Evolutionary conservation across 495 filamentous ascomycete genomes (phyloP).

Genomic region (Cercophora scortea): DNA sequence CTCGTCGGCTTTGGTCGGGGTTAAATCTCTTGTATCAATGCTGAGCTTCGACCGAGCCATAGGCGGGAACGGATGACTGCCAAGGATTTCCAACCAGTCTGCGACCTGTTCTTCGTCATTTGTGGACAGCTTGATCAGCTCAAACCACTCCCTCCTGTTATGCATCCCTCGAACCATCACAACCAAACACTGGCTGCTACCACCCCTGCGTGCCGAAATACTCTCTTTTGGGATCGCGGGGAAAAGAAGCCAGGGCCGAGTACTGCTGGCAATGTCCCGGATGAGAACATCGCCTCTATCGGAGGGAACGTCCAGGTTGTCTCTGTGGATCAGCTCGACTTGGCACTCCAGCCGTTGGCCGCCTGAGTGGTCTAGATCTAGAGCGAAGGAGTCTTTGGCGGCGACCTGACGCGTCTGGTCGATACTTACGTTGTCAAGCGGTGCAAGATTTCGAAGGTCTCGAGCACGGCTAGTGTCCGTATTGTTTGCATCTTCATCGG

Average conservation of each 20-base stretch:
- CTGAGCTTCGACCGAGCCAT: slow-evolving; percentile 27
- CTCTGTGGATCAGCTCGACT: slow-evolving; percentile 80
- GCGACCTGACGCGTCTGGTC: slow-evolving; percentile 67
- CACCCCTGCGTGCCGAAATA: slow-evolving; percentile 75
- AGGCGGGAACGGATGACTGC: slow-evolving; percentile 68
- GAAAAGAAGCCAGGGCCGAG: slow-evolving; percentile 79
- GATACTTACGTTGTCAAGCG: slow-evolving; percentile 60
- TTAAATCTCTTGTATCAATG: slow-evolving; percentile 19
- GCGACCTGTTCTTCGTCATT: slow-evolving; percentile 64
- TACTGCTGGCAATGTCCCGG: slow-evolving; percentile 69
- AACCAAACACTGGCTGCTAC: slow-evolving; percentile 60
- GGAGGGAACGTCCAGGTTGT: slow-evolving; percentile 48
- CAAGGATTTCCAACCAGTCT: slow-evolving; percentile 86
- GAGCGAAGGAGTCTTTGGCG: slow-evolving; percentile 80
- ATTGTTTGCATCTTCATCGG: slow-evolving; percentile 80
- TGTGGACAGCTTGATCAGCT: slow-evolving; percentile 64
- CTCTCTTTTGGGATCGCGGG: slow-evolving; percentile 62
- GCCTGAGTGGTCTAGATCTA: slow-evolving; percentile 80
- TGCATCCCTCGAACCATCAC: slow-evolving; percentile 72
- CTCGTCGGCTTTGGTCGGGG: slow-evolving; percentile 45
- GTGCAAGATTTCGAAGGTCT: slow-evolving; percentile 67
- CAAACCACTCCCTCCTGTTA: slow-evolving; percentile 64
- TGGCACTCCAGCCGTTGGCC: slow-evolving; percentile 83
- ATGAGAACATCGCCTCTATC: slow-evolving; percentile 77
- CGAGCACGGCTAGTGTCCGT: slow-evolving; percentile 73